A percentile compares a stretch with the other conserved stretches of the same genome.
phyloP scores from a whole-genome alignment of 2,329 filamentous ascomycete species.

The Nannizziopsis arthrosporioides region DNA sequence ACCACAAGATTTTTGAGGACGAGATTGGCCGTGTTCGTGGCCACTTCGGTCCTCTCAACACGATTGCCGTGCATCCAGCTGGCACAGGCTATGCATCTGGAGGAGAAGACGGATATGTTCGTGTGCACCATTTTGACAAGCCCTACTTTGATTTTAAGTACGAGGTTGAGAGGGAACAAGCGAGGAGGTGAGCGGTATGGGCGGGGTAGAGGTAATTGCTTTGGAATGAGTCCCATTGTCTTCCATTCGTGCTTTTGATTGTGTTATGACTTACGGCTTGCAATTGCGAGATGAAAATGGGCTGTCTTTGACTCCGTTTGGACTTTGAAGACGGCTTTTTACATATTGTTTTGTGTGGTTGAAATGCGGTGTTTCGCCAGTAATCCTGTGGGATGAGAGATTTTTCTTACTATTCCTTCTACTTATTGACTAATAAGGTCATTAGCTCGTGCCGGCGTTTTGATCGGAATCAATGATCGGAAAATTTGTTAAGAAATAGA shows the following conservation, averaged over 20 bases:
- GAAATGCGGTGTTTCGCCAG: constrained; percentile 1
- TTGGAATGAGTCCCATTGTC: not conserved
- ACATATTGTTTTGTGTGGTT: not conserved
- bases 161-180: constrained; percentile 83
- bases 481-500: too few relatives aligned
- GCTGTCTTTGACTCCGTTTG: constrained; percentile 1
- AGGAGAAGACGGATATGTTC: constrained; percentile 96
- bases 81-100: constrained; percentile 90
- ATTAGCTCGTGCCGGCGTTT: too few relatives aligned
- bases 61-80: constrained; percentile 81
- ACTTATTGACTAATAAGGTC: too few relatives aligned
- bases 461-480: too few relatives aligned
- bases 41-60: constrained; percentile 95
- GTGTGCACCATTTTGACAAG: constrained; percentile 97
- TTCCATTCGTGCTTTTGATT: not conserved
- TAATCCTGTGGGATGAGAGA: not conserved
- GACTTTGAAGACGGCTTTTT: not conserved
- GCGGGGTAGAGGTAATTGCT: not conserved
- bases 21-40: constrained; percentile 95
- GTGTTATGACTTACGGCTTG: constrained; percentile 10
- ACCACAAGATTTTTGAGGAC: constrained; percentile 99
- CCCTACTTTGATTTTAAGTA: constrained; percentile 97
- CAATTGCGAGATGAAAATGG: constrained; percentile 11
- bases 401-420: too few relatives aligned
- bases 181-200: constrained; percentile 27